Evolutionary conservation across 75 land plant genomes (phyloP).

Genomic region (Sequoiadendron giganteum): DNA sequence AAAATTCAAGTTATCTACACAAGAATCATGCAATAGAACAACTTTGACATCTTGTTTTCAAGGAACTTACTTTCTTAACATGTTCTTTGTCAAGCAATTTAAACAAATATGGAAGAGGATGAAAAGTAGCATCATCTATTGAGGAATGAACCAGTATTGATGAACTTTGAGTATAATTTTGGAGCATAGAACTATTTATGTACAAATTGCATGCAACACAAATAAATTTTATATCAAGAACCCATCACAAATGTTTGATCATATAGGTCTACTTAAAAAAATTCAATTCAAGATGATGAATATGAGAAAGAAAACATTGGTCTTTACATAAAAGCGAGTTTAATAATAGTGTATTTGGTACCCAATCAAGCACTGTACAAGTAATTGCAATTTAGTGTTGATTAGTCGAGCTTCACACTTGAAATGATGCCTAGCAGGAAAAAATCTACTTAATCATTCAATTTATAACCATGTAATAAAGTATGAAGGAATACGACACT

Average conservation of each 20-base stretch:
- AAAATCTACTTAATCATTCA: conserved; percentile 1
- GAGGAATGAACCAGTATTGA: conserved; percentile 32
- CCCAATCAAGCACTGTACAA: background rate
- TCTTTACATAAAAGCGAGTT: background rate
- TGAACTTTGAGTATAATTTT: conserved; percentile 27
- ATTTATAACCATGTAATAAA: background rate
- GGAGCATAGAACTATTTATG: conserved; percentile 39
- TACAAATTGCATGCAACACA: conserved; percentile 35
- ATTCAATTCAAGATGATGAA: background rate
- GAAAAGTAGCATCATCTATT: conserved; percentile 32
- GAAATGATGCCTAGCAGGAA: background rate
- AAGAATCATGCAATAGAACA: conserved; percentile 7
- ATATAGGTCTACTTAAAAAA: background rate
- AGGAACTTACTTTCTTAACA: conserved; percentile 42
- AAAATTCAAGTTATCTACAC: background rate
- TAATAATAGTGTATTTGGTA: background rate
- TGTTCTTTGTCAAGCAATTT: conserved; percentile 55
- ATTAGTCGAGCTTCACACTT: background rate
- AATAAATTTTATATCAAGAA: conserved; percentile 1
- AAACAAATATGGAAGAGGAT: conserved; percentile 61
- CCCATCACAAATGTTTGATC: background rate
- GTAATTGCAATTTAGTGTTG: background rate
- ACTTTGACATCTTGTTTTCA: background rate
- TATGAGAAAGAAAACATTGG: background rate
- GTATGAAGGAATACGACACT: background rate